Percentiles rank a stretch among this genome's conserved stretches.
phyloP scores from a whole-genome alignment of 495 filamentous ascomycete species.

The Penicillium tannophilum region DNA sequence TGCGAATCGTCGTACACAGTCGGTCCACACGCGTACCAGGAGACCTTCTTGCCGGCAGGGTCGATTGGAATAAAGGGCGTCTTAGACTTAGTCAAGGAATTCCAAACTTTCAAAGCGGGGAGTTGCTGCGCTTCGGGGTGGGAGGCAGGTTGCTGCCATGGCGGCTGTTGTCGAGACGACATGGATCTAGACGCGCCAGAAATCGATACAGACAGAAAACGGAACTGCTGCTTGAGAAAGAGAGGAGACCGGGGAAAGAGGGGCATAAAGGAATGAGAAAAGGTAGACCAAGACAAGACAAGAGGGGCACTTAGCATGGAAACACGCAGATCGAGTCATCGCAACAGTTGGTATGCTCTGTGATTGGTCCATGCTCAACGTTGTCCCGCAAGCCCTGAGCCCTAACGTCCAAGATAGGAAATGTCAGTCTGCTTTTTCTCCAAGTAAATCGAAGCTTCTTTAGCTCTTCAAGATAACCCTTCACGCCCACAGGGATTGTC shows the following conservation, averaged over 20 bases:
- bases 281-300: conserved; percentile 17
- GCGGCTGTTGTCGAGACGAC: conserved; percentile 50
- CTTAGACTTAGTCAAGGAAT: conserved; percentile 74
- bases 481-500: conserved; percentile 1
- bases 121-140: conserved; percentile 32
- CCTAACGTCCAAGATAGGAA: conserved; percentile 31
- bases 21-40: conserved; percentile 90
- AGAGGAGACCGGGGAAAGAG: conserved; percentile 23
- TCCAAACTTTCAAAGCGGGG: conserved; percentile 58
- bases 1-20: conserved; percentile 93
- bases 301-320: conserved; percentile 26
- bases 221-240: conserved; percentile 22
- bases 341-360: conserved; percentile 10
- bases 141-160: conserved; percentile 47
- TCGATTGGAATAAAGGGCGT: conserved; percentile 77
- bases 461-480: conserved; percentile 4
- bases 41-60: conserved; percentile 64
- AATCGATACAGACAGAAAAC: conserved; percentile 5
- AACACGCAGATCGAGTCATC: conserved; percentile 24
- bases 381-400: conserved; percentile 35
- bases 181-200: conserved; percentile 21
- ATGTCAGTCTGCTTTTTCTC: conserved; percentile 26
- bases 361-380: conserved; percentile 20
- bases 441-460: conserved; percentile 2
- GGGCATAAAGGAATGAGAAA: conserved; percentile 31